phyloP scores from a whole-genome alignment of 179 eudicot species.

The Beta corolliflora region DNA sequence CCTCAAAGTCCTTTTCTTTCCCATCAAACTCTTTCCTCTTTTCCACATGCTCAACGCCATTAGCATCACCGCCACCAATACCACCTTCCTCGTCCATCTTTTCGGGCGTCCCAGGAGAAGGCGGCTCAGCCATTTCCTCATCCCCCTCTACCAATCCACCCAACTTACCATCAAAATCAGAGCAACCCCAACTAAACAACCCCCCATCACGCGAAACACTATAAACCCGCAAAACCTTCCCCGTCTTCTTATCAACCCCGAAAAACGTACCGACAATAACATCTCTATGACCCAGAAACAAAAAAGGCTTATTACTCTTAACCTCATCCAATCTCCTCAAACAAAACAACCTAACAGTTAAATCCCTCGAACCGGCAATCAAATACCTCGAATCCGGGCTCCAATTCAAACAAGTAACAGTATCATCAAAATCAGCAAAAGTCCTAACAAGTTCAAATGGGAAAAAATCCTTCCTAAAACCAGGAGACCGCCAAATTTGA shows the following conservation, averaged over 20 bases:
- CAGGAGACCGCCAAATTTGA: constrained; percentile 90
- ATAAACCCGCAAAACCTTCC: constrained; percentile 52
- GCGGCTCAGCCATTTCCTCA: constrained; percentile 51
- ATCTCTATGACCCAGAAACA: constrained; percentile 92
- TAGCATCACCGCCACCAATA: constrained; percentile 19
- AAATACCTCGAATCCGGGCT: constrained; percentile 61
- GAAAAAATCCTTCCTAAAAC: constrained; percentile 80
- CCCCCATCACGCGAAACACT: constrained; percentile 87
- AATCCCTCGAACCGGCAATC: constrained; percentile 79
- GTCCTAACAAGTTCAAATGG: constrained; percentile 78
- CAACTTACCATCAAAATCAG: constrained; percentile 31
- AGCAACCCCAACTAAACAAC: constrained; percentile 69
- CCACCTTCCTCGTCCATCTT: constrained; percentile 42
- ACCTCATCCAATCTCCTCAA: constrained; percentile 37
- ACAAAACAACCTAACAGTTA: constrained; percentile 79
- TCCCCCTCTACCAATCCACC: constrained; percentile 37
- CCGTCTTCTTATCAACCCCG: constrained; percentile 63
- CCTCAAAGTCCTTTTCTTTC: constrained; percentile 34
- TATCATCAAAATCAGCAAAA: constrained; percentile 76
- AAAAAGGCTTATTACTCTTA: constrained; percentile 49
- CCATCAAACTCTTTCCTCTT: constrained; percentile 66
- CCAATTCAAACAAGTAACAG: constrained; percentile 78
- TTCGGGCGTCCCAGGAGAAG: constrained; percentile 86
- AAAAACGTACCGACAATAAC: constrained; percentile 66
- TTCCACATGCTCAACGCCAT: constrained; percentile 28